These are phyloP conservation scores for Penicillium robsamsonii DNA, from an alignment of 495 filamentous ascomycete genomes.

Conservation along the genomic window DNA sequence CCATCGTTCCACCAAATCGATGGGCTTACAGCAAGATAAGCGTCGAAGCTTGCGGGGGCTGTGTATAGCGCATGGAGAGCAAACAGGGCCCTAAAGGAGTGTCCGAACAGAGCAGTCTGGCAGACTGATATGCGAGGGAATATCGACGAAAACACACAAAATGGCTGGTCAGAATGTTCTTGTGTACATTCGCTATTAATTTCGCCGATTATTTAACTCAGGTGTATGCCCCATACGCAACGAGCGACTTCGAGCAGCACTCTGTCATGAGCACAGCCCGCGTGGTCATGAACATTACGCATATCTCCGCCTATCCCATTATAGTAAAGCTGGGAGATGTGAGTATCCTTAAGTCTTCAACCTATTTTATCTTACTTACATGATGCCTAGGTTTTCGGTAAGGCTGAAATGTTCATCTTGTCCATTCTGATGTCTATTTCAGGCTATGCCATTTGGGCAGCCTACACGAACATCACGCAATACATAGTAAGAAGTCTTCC, in stretches of 20 bases:
- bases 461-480: slow-evolving; percentile 23
- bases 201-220: slow-evolving; percentile 27
- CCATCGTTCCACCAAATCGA: slow-evolving; percentile 29
- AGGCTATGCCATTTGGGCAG: slow-evolving; percentile 23
- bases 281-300: slow-evolving; percentile 27
- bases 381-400: slow-evolving; percentile 10
- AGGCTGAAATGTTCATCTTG: slow-evolving; percentile 30
- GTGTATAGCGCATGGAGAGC: slow-evolving; percentile 23
- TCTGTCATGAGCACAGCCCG: slow-evolving; percentile 28
- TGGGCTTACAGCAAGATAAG: slow-evolving; percentile 27
- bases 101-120: slow-evolving; percentile 23
- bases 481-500: slow-evolving; percentile 18
- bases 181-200: slow-evolving; percentile 26
- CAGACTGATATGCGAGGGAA: slow-evolving; percentile 16
- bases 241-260: slow-evolving; percentile 26
- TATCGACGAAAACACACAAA: slow-evolving; percentile 12
- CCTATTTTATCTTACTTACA: neutral
- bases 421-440: slow-evolving; percentile 16
- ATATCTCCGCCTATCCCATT: slow-evolving; percentile 26
- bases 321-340: slow-evolving; percentile 30
- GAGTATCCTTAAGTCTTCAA: neutral
- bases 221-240: slow-evolving; percentile 24
- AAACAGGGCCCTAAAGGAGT: slow-evolving; percentile 26
- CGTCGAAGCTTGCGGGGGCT: slow-evolving; percentile 16
- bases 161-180: slow-evolving; percentile 18